Percentiles rank a stretch among this genome's conserved stretches.
These are phyloP conservation scores for Oldenlandia corymbosa DNA, from an alignment of 257 asterid species.

Conservation along the genomic window DNA sequence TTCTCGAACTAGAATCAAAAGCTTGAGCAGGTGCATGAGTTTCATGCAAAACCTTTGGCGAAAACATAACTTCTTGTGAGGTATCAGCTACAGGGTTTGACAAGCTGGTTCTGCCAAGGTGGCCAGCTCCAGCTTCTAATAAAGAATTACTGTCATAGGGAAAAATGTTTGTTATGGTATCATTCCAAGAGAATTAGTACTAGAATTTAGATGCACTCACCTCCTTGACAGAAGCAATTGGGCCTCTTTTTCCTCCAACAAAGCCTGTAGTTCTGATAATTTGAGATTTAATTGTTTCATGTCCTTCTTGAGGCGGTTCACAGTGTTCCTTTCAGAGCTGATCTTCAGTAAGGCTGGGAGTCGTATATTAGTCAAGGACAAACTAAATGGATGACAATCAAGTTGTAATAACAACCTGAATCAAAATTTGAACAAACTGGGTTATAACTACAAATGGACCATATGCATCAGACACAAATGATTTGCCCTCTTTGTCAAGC, in stretches of 20 bases:
- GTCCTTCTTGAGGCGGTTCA: conserved; percentile 72
- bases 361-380: conserved; percentile 84
- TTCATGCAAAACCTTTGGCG: conserved; percentile 27
- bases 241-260: conserved; percentile 70
- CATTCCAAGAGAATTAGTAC: conserved; percentile 15
- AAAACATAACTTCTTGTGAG: conserved; percentile 34
- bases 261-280: conserved; percentile 62
- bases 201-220: conserved; percentile 31
- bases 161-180: conserved; percentile 18
- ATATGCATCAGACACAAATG: not conserved
- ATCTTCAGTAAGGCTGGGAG: conserved; percentile 93
- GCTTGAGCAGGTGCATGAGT: conserved; percentile 30
- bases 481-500: not conserved
- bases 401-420: not conserved
- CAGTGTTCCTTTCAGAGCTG: conserved; percentile 67
- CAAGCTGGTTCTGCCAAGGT: conserved; percentile 22
- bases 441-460: not conserved
- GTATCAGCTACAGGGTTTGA: conserved; percentile 20
- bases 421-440: not conserved
- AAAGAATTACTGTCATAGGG: conserved; percentile 38
- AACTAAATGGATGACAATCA: conserved; percentile 14
- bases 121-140: conserved; percentile 15
- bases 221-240: conserved; percentile 45
- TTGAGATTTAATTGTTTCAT: conserved; percentile 65
- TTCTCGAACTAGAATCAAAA: conserved; percentile 30